A percentile compares a stretch with the other conserved stretches of the same genome.
phyloP scores from a whole-genome alignment of 768 basidiomycete genomes.

The Chalciporus pseudorubinellus region DNA sequence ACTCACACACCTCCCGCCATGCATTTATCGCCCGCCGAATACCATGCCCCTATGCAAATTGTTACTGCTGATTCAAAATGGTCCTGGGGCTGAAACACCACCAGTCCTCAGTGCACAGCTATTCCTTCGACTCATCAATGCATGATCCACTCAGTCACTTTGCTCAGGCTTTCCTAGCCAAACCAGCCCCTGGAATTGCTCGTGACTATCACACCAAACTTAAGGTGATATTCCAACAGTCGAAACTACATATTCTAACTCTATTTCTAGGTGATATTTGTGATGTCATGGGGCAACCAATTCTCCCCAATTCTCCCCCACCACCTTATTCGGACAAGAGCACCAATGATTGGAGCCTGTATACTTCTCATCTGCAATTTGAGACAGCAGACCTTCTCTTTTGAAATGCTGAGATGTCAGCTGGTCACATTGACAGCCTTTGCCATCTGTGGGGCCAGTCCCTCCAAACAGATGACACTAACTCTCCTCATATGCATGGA shows the following conservation, averaged over 20 bases:
- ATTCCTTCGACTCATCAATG: background rate
- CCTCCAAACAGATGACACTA: background rate
- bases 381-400: no score
- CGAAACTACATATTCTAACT: background rate
- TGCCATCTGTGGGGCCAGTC: conserved; percentile 3
- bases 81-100: background rate
- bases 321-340: background rate
- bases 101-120: background rate
- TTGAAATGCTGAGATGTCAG: background rate
- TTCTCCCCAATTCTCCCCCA: background rate
- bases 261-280: background rate
- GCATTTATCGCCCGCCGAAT: background rate
- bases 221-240: background rate
- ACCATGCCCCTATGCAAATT: conserved; percentile 2
- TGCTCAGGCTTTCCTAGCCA: background rate
- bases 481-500: no score
- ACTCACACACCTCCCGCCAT: background rate
- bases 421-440: background rate
- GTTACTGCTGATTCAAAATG: background rate
- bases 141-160: background rate
- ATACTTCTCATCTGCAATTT: no score
- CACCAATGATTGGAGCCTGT: conserved; percentile 1
- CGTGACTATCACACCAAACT: background rate
- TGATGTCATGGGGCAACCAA: background rate
- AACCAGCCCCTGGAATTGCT: background rate